These are phyloP conservation scores for Suillus ampliporus DNA, from an alignment of 768 basidiomycete species.

Conservation along the genomic window DNA sequence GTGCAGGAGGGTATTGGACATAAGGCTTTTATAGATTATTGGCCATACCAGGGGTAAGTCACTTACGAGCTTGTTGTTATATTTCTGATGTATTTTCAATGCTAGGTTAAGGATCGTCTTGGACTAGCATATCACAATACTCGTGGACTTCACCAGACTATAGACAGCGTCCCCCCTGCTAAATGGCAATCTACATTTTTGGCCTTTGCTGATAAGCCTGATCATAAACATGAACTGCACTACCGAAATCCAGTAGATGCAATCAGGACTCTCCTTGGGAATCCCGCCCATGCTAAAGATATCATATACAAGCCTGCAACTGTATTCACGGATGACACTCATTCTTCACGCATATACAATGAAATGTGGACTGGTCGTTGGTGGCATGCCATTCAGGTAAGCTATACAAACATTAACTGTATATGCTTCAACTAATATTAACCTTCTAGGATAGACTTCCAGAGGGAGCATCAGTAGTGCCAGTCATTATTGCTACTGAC, in stretches of 20 bases:
- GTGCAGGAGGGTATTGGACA: constrained; percentile 13
- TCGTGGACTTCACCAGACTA: constrained; percentile 2
- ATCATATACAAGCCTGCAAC: constrained; percentile 38
- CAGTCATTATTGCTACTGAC: constrained; percentile 51
- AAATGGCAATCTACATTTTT: neutral
- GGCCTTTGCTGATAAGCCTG: constrained; percentile 1
- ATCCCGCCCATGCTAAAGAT: constrained; percentile 9
- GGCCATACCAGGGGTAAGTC: constrained; percentile 9
- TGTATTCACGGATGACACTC: constrained; percentile 23
- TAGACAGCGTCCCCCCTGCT: constrained; percentile 5
- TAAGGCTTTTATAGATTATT: constrained; percentile 11
- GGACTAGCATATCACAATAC: constrained; percentile 10
- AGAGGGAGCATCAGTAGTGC: constrained; percentile 39
- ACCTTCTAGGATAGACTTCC: neutral
- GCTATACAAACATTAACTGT: constrained; percentile 3
- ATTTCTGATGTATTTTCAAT: neutral
- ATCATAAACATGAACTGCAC: constrained; percentile 9
- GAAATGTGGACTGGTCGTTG: constrained; percentile 45
- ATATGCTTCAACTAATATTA: neutral
- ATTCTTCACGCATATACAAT: constrained; percentile 31
- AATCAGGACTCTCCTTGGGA: constrained; percentile 2
- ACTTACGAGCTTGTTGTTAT: neutral
- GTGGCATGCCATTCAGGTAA: constrained; percentile 44
- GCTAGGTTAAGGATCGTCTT: constrained; percentile 5
- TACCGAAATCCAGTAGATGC: constrained; percentile 5